Conservation (phyloP, 768 basidiomycete species). For the Russula dissimulans region DNA sequence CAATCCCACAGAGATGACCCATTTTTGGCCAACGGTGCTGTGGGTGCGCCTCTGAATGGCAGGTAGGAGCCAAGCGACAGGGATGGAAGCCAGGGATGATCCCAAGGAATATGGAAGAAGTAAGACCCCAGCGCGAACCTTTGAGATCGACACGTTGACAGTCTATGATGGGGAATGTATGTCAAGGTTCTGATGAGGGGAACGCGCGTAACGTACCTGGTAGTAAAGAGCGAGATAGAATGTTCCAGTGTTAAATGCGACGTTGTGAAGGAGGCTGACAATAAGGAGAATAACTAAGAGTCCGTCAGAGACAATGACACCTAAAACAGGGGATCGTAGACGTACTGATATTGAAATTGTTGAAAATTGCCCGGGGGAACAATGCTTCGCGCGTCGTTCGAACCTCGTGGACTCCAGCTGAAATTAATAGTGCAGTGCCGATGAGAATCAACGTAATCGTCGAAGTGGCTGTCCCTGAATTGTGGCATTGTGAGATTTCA, state of each 20-base stretch:
- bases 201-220: constrained; percentile 41
- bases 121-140: constrained; percentile 61
- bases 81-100: constrained; percentile 76
- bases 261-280: constrained; percentile 71
- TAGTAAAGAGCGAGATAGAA: constrained; percentile 80
- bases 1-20: constrained; percentile 54
- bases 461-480: constrained; percentile 51
- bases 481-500: neutral
- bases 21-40: constrained; percentile 57
- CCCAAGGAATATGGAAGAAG: constrained; percentile 81
- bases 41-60: constrained; percentile 48
- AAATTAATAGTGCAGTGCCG: constrained; percentile 45
- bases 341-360: constrained; percentile 50
- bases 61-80: constrained; percentile 75
- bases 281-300: constrained; percentile 51
- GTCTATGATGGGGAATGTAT: constrained; percentile 34
- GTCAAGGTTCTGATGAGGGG: neutral
- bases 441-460: constrained; percentile 52
- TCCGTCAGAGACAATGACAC: constrained; percentile 10
- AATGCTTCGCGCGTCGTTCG: constrained; percentile 59
- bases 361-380: constrained; percentile 59
- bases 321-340: constrained; percentile 1
- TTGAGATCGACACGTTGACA: constrained; percentile 53
- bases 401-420: constrained; percentile 60
- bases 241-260: constrained; percentile 76